phyloP scores from a whole-genome alignment of 768 basidiomycete species.

The Jaapia argillacea region DNA sequence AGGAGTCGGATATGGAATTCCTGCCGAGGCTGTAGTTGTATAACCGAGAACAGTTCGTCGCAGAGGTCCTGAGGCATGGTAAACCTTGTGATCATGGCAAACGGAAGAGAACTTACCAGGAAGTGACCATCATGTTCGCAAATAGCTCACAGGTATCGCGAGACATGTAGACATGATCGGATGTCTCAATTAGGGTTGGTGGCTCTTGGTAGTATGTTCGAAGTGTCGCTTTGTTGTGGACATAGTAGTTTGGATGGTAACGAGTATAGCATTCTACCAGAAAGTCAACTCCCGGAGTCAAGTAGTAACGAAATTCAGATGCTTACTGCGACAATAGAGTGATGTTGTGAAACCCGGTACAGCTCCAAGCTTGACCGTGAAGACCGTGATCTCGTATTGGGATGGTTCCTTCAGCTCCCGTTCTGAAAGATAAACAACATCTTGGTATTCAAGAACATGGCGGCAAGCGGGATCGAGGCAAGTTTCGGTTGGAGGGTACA shows the following conservation, averaged over 20 bases:
- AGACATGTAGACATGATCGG: not conserved
- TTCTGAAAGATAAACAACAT: too few species aligned
- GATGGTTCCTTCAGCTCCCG: constrained; percentile 8
- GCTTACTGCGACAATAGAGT: constrained; percentile 18
- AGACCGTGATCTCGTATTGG: constrained; percentile 10
- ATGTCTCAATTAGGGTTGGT: not conserved
- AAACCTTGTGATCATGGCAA: not conserved
- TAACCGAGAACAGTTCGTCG: constrained; percentile 19
- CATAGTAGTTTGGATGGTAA: constrained; percentile 20
- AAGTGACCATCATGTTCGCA: constrained; percentile 9
- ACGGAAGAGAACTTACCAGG: constrained; percentile 10
- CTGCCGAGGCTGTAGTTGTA: too few species aligned
- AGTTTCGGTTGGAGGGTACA: not conserved
- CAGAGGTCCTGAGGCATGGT: constrained; percentile 18
- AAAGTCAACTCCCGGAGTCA: not conserved
- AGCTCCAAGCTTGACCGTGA: constrained; percentile 14
- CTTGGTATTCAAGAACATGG: not conserved
- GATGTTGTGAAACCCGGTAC: constrained; percentile 16
- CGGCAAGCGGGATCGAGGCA: not conserved
- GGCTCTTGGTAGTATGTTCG: constrained; percentile 13
- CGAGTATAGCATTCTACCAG: constrained; percentile 17
- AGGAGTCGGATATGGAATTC: too few species aligned
- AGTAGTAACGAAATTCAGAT: not conserved
- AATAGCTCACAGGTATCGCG: constrained; percentile 2
- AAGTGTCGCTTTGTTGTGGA: constrained; percentile 9